Base-by-base conservation (phyloP, 768 basidiomycete species). In the Paxillus rubicundulus region DNA sequence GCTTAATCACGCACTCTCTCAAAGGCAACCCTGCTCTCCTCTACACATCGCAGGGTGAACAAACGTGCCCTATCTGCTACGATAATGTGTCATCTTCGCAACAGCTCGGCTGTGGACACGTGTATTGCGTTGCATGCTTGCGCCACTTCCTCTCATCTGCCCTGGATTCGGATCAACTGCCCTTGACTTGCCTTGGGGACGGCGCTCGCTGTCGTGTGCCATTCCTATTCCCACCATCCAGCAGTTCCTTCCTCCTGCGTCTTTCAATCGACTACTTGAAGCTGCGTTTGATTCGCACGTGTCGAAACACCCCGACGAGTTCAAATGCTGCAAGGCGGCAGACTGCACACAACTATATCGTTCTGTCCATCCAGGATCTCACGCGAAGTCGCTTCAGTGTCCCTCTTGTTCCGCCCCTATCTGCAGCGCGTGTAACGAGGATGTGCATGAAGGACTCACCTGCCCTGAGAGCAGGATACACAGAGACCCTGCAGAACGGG, bases 291-390 rank as follows among this genome's bases (percentile, higher is more conserved):
- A 78, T 0, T 67, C 77, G 0, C 74, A 89, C 61, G 71, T 91
- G 16, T 78, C 81, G 47, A 71, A 78, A 9, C 78, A 77, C 39
- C 76, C 85, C 0, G 68, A 73, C 12, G 82, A 88, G 49, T 84
- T 85, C 60, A 77, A 80, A 54, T 86, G 80, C 60, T 92, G 89
- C 67, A 89, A 87, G 1, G 85, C 88, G 0, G 84, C 90, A 0
- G 87, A 91, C 62, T 92, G 89, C 54, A 72, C 72, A 0, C 85
- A 89, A 63, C 74, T 89, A 4, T 92, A 92, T 65, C 82, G 86
- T 14, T 63, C 74, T 4, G 76, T 73, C 0, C 66, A 71, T 5
- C 60, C 59, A 20, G 78, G 78, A 5, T 70, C 72, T 7, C 63
- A 74, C 1, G 28, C 61, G n/a, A 42, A 47, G 5, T 32, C 49